Evolutionary conservation across 371 early-diverging fungal species (phyloP).

Genomic region (Mucor indicus): DNA sequence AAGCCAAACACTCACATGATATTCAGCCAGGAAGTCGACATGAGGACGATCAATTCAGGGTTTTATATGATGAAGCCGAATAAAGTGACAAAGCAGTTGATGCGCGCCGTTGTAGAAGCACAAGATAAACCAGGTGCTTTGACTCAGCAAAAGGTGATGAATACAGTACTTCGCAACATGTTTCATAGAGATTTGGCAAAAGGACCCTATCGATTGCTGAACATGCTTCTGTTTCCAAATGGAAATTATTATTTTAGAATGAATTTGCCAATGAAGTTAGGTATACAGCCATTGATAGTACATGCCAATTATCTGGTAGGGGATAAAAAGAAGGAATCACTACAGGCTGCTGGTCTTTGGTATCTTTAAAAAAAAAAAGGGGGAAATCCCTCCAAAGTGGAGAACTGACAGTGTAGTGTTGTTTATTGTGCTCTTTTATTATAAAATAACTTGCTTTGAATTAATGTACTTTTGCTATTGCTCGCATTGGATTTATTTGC

Average conservation of each 20-base stretch:
- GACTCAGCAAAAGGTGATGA: constrained; percentile 25
- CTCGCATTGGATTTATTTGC: too few species aligned
- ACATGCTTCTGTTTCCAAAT: constrained; percentile 21
- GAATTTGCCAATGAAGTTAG: constrained; percentile 6
- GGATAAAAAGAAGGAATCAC: constrained; percentile 9
- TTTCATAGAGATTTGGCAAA: not conserved
- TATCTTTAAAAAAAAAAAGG: too few species aligned
- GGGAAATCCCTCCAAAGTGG: too few species aligned
- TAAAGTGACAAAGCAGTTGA: constrained; percentile 9
- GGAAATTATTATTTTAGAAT: constrained; percentile 16
- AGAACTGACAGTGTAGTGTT: too few species aligned
- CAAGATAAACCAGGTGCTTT: constrained; percentile 11
- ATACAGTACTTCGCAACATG: constrained; percentile 8
- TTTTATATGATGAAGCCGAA: constrained; percentile 24
- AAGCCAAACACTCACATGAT: constrained; percentile 17
- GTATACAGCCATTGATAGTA: constrained; percentile 21
- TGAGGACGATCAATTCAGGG: constrained; percentile 18
- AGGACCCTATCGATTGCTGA: constrained; percentile 12
- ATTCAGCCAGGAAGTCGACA: constrained; percentile 21
- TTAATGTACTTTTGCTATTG: too few species aligned
- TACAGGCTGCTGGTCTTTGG: constrained; percentile 19
- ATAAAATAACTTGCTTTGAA: too few species aligned
- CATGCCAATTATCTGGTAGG: constrained; percentile 23
- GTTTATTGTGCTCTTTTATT: too few species aligned
- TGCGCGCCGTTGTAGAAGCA: constrained; percentile 7